Percentiles rank a stretch among this genome's conserved stretches.
Evolutionary conservation across 495 filamentous ascomycete species (phyloP).

Genomic region (Cercophora newfieldiana): DNA sequence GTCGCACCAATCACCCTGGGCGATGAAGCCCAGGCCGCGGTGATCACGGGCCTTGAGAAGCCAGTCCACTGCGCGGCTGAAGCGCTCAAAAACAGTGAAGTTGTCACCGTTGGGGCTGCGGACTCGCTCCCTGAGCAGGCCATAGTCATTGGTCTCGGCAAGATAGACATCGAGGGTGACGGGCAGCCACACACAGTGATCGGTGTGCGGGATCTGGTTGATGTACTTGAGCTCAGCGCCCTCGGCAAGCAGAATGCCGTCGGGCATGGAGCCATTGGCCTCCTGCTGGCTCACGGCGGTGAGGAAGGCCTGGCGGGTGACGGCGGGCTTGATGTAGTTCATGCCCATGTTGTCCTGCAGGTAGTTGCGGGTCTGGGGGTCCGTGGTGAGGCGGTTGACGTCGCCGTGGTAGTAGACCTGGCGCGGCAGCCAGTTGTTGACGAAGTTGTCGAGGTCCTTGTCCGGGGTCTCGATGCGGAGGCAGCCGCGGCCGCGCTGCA

Average conservation of each 20-base stretch:
- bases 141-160: slow-evolving; percentile 55
- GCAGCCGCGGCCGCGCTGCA: slow-evolving; percentile 50
- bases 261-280: slow-evolving; percentile 55
- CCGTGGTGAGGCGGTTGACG: slow-evolving; percentile 58
- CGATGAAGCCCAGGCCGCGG: slow-evolving; percentile 57
- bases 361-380: slow-evolving; percentile 60
- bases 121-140: slow-evolving; percentile 46
- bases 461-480: slow-evolving; percentile 55
- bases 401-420: slow-evolving; percentile 60
- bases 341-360: slow-evolving; percentile 63
- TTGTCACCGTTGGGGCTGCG: slow-evolving; percentile 41
- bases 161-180: slow-evolving; percentile 55
- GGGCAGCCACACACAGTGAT: slow-evolving; percentile 60
- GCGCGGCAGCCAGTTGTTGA: slow-evolving; percentile 59
- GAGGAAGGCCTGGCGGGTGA: slow-evolving; percentile 49
- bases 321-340: slow-evolving; percentile 55
- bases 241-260: slow-evolving; percentile 54
- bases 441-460: slow-evolving; percentile 57
- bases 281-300: slow-evolving; percentile 54
- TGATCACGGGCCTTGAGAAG: slow-evolving; percentile 49
- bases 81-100: slow-evolving; percentile 54
- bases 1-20: slow-evolving; percentile 60
- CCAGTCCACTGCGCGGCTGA: slow-evolving; percentile 57
- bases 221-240: slow-evolving; percentile 60
- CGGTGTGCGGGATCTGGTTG: slow-evolving; percentile 59